Evolutionary conservation across 2,329 filamentous ascomycete genomes (phyloP).

Genomic region (Scedosporium aurantiacum): DNA sequence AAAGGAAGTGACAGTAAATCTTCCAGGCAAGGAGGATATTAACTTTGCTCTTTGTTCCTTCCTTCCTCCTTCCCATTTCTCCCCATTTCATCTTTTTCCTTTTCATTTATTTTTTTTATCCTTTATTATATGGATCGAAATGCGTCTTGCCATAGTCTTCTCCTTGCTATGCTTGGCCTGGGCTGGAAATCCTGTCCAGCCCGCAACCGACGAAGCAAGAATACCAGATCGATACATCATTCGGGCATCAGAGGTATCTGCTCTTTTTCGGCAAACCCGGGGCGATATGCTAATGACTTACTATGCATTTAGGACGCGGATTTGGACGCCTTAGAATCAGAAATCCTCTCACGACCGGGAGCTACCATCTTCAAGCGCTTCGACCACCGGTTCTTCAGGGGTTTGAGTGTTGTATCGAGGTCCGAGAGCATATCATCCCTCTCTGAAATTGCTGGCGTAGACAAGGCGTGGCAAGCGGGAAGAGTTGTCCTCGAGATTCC

Average conservation of each 20-base stretch:
- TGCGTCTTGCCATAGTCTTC: background rate
- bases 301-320: background rate
- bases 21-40: background rate
- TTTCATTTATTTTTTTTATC: background rate
- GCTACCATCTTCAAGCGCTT: conserved; percentile 3
- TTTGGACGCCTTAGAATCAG: background rate
- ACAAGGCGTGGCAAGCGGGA: background rate
- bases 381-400: conserved; percentile 1
- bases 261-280: background rate
- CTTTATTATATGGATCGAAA: background rate
- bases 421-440: background rate
- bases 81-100: too few species aligned
- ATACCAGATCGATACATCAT: conserved; percentile 4
- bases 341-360: background rate
- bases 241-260: background rate
- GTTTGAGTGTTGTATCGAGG: background rate
- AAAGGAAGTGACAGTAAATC: too few species aligned
- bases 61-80: background rate
- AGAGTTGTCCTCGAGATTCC: background rate
- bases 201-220: background rate
- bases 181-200: background rate
- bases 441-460: background rate
- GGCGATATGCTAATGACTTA: background rate
- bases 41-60: background rate
- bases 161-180: background rate